These are phyloP conservation scores for Colletotrichum somersetense DNA, from an alignment of 2,329 filamentous ascomycete species.

Conservation along the genomic window DNA sequence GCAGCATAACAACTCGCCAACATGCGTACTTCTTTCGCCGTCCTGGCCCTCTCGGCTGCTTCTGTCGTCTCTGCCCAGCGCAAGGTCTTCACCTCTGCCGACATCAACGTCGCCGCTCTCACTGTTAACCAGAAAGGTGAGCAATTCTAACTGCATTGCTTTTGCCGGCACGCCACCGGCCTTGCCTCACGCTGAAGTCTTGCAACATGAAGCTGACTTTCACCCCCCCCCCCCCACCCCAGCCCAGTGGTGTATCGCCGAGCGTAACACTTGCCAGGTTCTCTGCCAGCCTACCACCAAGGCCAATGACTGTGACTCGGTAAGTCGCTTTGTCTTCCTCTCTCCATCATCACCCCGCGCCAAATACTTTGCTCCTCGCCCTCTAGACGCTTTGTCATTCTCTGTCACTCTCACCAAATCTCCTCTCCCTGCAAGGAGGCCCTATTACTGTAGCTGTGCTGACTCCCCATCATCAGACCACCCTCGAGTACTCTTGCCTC, in stretches of 20 bases:
- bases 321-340: slow-evolving; percentile 50
- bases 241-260: slow-evolving; percentile 66
- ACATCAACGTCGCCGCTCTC: slow-evolving; percentile 36
- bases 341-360: not conserved
- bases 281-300: slow-evolving; percentile 58
- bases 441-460: slow-evolving; percentile 16
- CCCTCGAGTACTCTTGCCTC: slow-evolving; percentile 62
- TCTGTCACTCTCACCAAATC: not conserved
- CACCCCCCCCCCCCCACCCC: no score
- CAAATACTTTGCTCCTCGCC: not conserved
- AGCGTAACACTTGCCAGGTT: slow-evolving; percentile 63
- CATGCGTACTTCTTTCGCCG: slow-evolving; percentile 40
- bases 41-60: slow-evolving; percentile 40
- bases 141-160: not conserved
- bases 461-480: slow-evolving; percentile 48
- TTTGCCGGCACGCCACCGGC: not conserved
- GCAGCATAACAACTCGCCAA: slow-evolving; percentile 25
- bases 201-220: not conserved
- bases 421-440: not conserved
- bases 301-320: slow-evolving; percentile 60
- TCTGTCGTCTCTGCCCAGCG: slow-evolving; percentile 39
- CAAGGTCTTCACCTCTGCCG: slow-evolving; percentile 35
- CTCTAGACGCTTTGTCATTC: not conserved
- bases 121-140: slow-evolving; percentile 28
- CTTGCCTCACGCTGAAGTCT: not conserved